Conservation (phyloP, 495 filamentous ascomycete genomes). For the Hypoxylon crocopeplum region DNA sequence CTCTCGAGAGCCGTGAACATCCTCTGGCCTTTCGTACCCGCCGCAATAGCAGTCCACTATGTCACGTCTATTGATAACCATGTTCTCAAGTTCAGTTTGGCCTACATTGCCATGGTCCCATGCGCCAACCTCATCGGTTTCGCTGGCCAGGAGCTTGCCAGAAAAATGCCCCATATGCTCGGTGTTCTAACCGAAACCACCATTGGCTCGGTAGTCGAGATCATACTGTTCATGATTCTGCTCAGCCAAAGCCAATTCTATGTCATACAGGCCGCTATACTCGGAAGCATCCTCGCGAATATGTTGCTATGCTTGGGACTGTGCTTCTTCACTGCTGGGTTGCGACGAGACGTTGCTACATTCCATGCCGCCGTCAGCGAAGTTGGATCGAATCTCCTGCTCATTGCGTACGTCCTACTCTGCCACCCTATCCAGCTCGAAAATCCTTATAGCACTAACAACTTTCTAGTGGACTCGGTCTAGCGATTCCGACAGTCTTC, state of each 20-base stretch:
- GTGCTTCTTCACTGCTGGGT: constrained; percentile 79
- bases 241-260: constrained; percentile 61
- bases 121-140: constrained; percentile 89
- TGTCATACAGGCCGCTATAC: constrained; percentile 83
- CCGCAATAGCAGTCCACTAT: constrained; percentile 56
- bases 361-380: constrained; percentile 83
- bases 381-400: constrained; percentile 77
- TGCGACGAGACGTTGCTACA: constrained; percentile 66
- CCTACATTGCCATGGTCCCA: constrained; percentile 76
- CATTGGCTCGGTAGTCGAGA: constrained; percentile 78
- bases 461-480: constrained; percentile 67
- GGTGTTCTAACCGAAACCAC: constrained; percentile 81
- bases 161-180: constrained; percentile 78
- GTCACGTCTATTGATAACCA: constrained; percentile 42
- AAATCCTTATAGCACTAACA: constrained; percentile 15
- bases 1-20: constrained; percentile 54
- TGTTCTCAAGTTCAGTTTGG: constrained; percentile 49
- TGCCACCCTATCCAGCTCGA: constrained; percentile 1
- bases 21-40: constrained; percentile 62
- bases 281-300: constrained; percentile 83
- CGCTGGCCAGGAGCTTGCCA: constrained; percentile 78
- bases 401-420: constrained; percentile 67
- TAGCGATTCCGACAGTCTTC: constrained; percentile 85
- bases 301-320: constrained; percentile 75
- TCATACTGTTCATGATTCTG: constrained; percentile 82